Base-by-base conservation (phyloP, 1,139 yeast species). In the Nakaseomyces nivariensis region DNA sequence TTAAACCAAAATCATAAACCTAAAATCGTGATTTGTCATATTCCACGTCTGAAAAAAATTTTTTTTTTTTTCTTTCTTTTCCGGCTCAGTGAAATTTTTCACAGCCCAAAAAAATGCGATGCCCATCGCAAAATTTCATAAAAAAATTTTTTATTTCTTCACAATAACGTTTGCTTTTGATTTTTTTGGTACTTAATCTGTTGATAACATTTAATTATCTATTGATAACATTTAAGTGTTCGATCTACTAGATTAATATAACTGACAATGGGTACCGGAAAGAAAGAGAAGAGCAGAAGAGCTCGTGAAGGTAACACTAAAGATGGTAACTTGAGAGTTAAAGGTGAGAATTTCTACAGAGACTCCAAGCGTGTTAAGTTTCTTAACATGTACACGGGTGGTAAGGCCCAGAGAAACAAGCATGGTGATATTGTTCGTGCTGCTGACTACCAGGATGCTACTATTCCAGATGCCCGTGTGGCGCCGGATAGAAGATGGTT, bases 401-500 rank as follows among this genome's bases (percentile, higher is more conserved):
- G 97, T 50, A 77, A 86, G 59, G 95, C 97, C 38, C 80, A 78
- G 48, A 78, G 96, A 58, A 88, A 89, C 67, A 88, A 89, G 49
- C 76, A 78, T 54, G 98, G 98, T 62, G 96, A 89, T 42, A 77
- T 90, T 52, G 76, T 88, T 49, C 76, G 79, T 63, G 96, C 96
- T 45, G 97, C 97, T 22, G 83, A 81, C 37, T 78, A 90, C 54
- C 98, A 92, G 67, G 83, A 87, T 57, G 81, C 89, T 3, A 94
- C 89, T 56, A 76, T 87, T 34, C 97, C 97, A 22, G 80, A 76
- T 56, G 98, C 97, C 1, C 76, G 98, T 57, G 95, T 92, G 45
- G 96, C 88, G 64, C 98, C 98, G 4, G 90, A 92, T 67, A 79
- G 96, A 66, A 81, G 92, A 63, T 92, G 98, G 98, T 94, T 92